Base-by-base conservation (phyloP, 257 asterid species). In the Rhazya stricta region DNA sequence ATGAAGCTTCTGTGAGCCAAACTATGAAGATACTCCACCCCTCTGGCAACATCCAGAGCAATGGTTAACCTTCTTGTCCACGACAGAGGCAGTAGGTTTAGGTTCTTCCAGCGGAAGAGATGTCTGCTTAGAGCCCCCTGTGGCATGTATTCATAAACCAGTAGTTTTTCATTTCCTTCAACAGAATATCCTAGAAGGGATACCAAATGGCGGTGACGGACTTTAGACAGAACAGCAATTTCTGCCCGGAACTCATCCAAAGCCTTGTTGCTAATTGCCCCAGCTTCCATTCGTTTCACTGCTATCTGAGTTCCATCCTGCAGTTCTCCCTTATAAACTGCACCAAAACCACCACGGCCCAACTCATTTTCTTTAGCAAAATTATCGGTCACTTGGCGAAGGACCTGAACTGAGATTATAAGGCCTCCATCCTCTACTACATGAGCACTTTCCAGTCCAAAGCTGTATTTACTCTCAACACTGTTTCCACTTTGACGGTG, bases 271-370 rank as follows among this genome's bases (percentile, higher is more conserved):
- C 86, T 71, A 41, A 87, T 69, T 5, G 74, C 76, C 32, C 86
- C 89, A 23, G 84, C 84, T 57, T 83, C 88, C 97, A 89, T 91
- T 83, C 97, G 83, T 82, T 91, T 91, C 29, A 91, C 97, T 4
- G 97, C 97, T 78, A 91, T 75, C 36, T 71, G 77, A 25, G 86
- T 82, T 3, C 92, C 94, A 50, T 84, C 90, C 56, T 88, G 87
- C 29, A 82, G 69, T 81, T 79, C 79, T 5, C 96, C 97, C 81
- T 83, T 89, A 84, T 91, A 91, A 9, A 91, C 97, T 43, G 82
- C 86, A 37, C 97, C 97, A 73, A 89, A 91, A 41, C 97, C 97
- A 51, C 97, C 97, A 12, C 88, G 88, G 9, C 97, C 97, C 2
- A 91, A 87, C 85, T 85, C 97, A 74, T 91, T 91, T 73, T 85